A percentile compares a stretch with the other conserved stretches of the same genome.
These are phyloP conservation scores for Takakia lepidozioides DNA, from an alignment of 225 moss, liverwort and hornwort species.

Conservation along the genomic window DNA sequence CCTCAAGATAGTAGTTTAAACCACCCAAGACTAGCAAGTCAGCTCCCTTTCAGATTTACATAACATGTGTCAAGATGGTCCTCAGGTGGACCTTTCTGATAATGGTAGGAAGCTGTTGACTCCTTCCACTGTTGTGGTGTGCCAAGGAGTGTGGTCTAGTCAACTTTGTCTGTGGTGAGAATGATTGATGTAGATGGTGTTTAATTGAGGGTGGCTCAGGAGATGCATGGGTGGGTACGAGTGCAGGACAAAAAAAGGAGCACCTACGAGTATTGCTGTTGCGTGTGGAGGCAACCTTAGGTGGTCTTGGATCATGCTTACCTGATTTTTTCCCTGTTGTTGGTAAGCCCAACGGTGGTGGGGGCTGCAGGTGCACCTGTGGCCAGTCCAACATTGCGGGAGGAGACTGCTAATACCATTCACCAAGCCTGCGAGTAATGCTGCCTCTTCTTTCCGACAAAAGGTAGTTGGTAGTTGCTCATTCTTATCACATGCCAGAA, in stretches of 20 bases:
- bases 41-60: constrained; percentile 45
- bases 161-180: background rate
- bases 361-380: constrained; percentile 50
- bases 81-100: constrained; percentile 46
- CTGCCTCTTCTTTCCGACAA: too few relatives aligned
- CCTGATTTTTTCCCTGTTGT: constrained; percentile 47
- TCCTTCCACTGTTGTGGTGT: too few relatives aligned
- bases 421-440: constrained; percentile 68
- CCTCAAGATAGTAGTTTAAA: too few relatives aligned
- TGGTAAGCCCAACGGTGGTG: constrained; percentile 32
- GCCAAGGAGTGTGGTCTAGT: background rate
- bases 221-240: too few relatives aligned
- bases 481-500: constrained; percentile 92
- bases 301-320: constrained; percentile 64
- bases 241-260: constrained; percentile 66
- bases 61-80: constrained; percentile 33
- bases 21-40: too few relatives aligned
- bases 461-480: constrained; percentile 96
- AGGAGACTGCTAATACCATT: constrained; percentile 61
- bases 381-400: constrained; percentile 46
- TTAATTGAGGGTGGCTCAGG: too few relatives aligned
- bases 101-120: too few relatives aligned
- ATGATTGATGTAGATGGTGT: too few relatives aligned
- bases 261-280: constrained; percentile 58
- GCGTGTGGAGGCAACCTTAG: constrained; percentile 51